Evolutionary conservation across 345 rosid species (phyloP).

Genomic region (Sonneratia caseolaris): DNA sequence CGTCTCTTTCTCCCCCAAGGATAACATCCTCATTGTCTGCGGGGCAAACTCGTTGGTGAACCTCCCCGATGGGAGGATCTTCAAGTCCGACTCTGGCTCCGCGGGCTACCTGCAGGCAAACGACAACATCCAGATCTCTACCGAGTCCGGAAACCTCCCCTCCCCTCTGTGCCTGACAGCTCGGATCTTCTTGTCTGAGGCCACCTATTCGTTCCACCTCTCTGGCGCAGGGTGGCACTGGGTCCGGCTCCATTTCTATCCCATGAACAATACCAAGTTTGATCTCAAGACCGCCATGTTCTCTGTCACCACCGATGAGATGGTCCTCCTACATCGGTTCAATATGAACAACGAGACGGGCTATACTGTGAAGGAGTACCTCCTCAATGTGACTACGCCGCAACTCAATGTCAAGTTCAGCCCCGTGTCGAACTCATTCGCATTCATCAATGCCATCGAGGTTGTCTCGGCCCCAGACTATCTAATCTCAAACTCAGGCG

Average conservation of each 20-base stretch:
- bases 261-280: background rate
- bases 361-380: constrained; percentile 9
- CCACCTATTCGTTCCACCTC: constrained; percentile 9
- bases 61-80: constrained; percentile 12
- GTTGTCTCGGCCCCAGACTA: constrained; percentile 9
- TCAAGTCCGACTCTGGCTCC: constrained; percentile 8
- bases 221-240: constrained; percentile 10
- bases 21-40: constrained; percentile 9
- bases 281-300: constrained; percentile 7
- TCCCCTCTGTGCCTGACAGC: constrained; percentile 6
- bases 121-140: constrained; percentile 6
- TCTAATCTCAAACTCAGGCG: background rate
- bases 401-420: constrained; percentile 6
- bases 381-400: background rate
- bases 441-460: constrained; percentile 12
- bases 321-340: constrained; percentile 7
- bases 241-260: constrained; percentile 9
- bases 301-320: background rate
- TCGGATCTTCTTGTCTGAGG: constrained; percentile 9
- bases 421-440: constrained; percentile 3
- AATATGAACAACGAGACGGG: background rate
- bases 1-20: constrained; percentile 4
- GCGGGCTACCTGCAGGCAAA: constrained; percentile 7
- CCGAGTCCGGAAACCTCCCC: background rate
- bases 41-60: constrained; percentile 6